Base-by-base conservation (phyloP, 768 basidiomycete genomes). In the Hygrocybe coccinea region DNA sequence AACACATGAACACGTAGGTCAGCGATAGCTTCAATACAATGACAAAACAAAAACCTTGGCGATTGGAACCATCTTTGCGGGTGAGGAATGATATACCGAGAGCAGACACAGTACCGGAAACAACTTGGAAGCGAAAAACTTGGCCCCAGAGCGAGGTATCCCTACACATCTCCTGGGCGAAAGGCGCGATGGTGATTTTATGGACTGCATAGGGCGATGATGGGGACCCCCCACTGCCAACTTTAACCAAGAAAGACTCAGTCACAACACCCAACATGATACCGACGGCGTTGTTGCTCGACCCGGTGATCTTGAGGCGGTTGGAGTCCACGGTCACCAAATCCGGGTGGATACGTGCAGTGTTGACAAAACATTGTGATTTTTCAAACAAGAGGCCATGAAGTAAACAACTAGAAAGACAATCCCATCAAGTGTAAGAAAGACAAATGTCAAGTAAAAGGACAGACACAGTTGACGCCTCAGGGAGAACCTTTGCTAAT, bases 161-260 rank as follows among this genome's bases (percentile, higher is more conserved):
- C 6, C 44, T 14, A 19, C 25, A 7, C 43, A 52, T 52, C 14
- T 57, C 56, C 41, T 57, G 52, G 21, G 43, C 22, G 37, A 57
- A 52, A 12, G 50, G 56, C 29, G 21, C 41, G 44, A 57, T 57
- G 15, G 55, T 56, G 48, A 56, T 50, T 37, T 56, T 56, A 35
- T 56, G 55, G 48, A 56, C 21, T 12, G 45, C 12, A 47, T 21
- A 47, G 12, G 24, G 24, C 5, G 12, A n/a, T 6, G 14, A n/a
- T 21, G 45, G 45, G n/a, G 45, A 25, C 15, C 45, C 45, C 12
- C 3, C 45, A 47, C 15, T 47, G 22, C 45, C 45, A 12, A n/a
- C 45, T 14, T 47, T 19, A 47, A 47, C 45, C 24, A 47, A 14
- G 24, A 19, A 47, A 25, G 15, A 47, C 24, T 47, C 45, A 21